Evolutionary conservation across 2,329 filamentous ascomycete genomes (phyloP), one percentile per base, ranked within the genome.

Genomic region (Cladorrhinum sp.): DNA sequence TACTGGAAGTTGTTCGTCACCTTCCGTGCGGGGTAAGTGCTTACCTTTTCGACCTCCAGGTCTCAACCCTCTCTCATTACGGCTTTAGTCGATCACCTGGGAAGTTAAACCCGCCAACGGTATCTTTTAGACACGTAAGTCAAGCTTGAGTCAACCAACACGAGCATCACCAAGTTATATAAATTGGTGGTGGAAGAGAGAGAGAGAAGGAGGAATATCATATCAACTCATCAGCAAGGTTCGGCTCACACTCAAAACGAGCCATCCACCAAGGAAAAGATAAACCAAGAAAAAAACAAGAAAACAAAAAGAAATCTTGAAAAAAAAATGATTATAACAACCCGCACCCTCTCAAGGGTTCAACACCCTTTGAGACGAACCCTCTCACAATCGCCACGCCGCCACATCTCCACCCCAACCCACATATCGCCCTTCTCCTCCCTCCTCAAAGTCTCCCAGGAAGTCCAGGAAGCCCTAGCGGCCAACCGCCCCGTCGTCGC

Each of bases 401-500:
- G n/a, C 14, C 56, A 26, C 28, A 36, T 33, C n/a, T 33, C 50
- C 18, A 26, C 59, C 52, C 52, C 46, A 54, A 46, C 14, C 42
- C 55, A 23, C 28, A 59, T 65, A 63, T 66, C 23, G 65, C 64
- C 49, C 64, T 71, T 24, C 39, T 23, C 30, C 14, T 18, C 55
- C 21, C 67, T 92, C 62, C 82, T 96, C 60, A 83, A 81, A 57
- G 80, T 96, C 48, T 93, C 91, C 1, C 88, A 94, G 55, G 94
- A 98, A 75, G 88, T 99, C 12, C 79, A 82, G 57, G 86, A 92
- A 71, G 94, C 93, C 42, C 74, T 97, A 53, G 80, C 85, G 48
- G 83, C 85, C 12, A 86, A 87, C 60, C 87, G 86, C 69, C 94
- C 95, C 0, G 88, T 99, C 3, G 93, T 99, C 10, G 95, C 94